A percentile compares a stretch with the other conserved stretches of the same genome.
Evolutionary conservation across 805 yeast species (phyloP).

Genomic region (Kluyveromyces lactis): DNA sequence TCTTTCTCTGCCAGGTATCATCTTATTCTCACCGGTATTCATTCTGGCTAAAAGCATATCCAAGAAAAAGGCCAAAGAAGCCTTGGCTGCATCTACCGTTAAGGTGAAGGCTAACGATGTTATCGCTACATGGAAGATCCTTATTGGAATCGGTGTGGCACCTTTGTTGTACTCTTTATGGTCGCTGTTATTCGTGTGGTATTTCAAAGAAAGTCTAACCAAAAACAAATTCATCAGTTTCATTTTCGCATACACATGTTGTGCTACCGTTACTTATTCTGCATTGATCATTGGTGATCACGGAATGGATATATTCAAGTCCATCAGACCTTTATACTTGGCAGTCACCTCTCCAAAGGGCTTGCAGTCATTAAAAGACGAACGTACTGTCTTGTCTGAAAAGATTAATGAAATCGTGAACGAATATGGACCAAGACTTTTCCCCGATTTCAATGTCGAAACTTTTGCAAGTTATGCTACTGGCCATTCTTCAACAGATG

Average conservation of each 20-base stretch:
- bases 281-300: slow-evolving; percentile 88
- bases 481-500: slow-evolving; percentile 14
- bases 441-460: slow-evolving; percentile 67
- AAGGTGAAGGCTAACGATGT: slow-evolving; percentile 91
- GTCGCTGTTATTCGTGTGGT: slow-evolving; percentile 48
- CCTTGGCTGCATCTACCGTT: slow-evolving; percentile 80
- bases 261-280: slow-evolving; percentile 74
- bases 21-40: slow-evolving; percentile 84
- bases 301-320: slow-evolving; percentile 82
- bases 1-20: slow-evolving; percentile 79
- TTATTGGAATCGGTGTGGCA: slow-evolving; percentile 81
- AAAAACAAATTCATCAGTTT: slow-evolving; percentile 34
- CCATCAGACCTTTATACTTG: slow-evolving; percentile 71
- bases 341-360: slow-evolving; percentile 53
- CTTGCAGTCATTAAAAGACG: slow-evolving; percentile 47
- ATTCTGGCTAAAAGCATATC: slow-evolving; percentile 69
- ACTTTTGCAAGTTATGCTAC: slow-evolving; percentile 17
- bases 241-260: slow-evolving; percentile 48
- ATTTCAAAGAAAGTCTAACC: slow-evolving; percentile 27
- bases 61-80: slow-evolving; percentile 60
- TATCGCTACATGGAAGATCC: slow-evolving; percentile 93
- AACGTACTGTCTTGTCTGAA: slow-evolving; percentile 53
- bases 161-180: slow-evolving; percentile 79
- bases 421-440: slow-evolving; percentile 72
- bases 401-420: slow-evolving; percentile 77